Evolutionary conservation across 495 filamentous ascomycete species (phyloP).

Genomic region (Pseudevernia furfuracea): DNA sequence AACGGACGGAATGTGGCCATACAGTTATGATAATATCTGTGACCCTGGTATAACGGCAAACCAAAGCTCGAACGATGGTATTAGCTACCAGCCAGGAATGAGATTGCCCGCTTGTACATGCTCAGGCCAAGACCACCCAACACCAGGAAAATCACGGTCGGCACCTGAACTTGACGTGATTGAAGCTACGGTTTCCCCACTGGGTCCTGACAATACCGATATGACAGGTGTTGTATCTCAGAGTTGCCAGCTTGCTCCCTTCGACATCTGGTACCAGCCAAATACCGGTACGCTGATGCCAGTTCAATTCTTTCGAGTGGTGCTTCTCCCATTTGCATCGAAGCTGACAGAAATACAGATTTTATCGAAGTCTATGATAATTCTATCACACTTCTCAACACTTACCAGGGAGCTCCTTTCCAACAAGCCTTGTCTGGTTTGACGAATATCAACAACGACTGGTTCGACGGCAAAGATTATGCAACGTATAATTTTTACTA

Average conservation of each 20-base stretch:
- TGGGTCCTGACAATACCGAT: slow-evolving; percentile 39
- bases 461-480: slow-evolving; percentile 68
- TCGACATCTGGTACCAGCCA: slow-evolving; percentile 71
- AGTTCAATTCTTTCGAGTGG: neutral
- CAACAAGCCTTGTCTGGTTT: slow-evolving; percentile 70
- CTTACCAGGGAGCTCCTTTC: slow-evolving; percentile 58
- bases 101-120: slow-evolving; percentile 65
- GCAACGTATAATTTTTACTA: slow-evolving; percentile 72
- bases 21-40: slow-evolving; percentile 65
- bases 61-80: slow-evolving; percentile 59
- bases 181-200: slow-evolving; percentile 54
- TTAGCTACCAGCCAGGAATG: slow-evolving; percentile 68
- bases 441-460: slow-evolving; percentile 63
- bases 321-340: neutral
- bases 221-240: slow-evolving; percentile 60
- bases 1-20: slow-evolving; percentile 73
- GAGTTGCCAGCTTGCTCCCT: slow-evolving; percentile 65
- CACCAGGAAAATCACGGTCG: slow-evolving; percentile 59
- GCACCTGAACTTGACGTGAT: slow-evolving; percentile 73
- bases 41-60: slow-evolving; percentile 74
- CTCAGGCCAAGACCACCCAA: slow-evolving; percentile 57
- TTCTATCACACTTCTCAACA: slow-evolving; percentile 53
- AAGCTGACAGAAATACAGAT: slow-evolving; percentile 30
- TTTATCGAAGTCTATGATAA: slow-evolving; percentile 58
- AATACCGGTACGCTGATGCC: slow-evolving; percentile 40